These are phyloP conservation scores for Phytophthora brassicae DNA, from an alignment of 352 stramenopile genomes.

Conservation along the genomic window DNA sequence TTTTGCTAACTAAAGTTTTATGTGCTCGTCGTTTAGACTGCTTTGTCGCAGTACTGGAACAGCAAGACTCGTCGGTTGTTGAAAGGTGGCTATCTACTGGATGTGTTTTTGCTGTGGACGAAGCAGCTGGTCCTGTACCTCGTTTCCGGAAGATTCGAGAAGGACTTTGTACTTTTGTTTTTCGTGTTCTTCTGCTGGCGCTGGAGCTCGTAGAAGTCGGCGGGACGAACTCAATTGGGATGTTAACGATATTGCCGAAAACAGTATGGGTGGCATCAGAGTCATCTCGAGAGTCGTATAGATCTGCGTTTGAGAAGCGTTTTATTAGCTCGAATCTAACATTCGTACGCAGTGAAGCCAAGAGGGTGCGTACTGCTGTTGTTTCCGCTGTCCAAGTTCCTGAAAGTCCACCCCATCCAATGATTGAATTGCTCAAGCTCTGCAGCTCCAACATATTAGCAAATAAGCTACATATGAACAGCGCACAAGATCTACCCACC, in stretches of 20 bases:
- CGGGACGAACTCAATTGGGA: slow-evolving; percentile 49
- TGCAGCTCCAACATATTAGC: slow-evolving; percentile 11
- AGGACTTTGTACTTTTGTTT: slow-evolving; percentile 8
- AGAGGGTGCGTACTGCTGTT: slow-evolving; percentile 17
- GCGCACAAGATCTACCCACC: not conserved
- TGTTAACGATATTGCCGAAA: slow-evolving; percentile 34
- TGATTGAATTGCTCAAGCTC: slow-evolving; percentile 63
- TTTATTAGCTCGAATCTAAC: not conserved
- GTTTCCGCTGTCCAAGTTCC: slow-evolving; percentile 19
- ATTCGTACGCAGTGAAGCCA: not conserved
- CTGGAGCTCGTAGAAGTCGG: slow-evolving; percentile 14
- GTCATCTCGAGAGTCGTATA: slow-evolving; percentile 8
- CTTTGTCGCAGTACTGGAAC: not conserved
- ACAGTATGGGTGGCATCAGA: slow-evolving; percentile 36
- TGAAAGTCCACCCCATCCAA: slow-evolving; percentile 65
- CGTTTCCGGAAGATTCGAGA: slow-evolving; percentile 41
- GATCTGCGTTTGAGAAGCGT: not conserved
- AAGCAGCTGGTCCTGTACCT: slow-evolving; percentile 14
- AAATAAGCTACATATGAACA: not conserved
- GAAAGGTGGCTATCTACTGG: not conserved
- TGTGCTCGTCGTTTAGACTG: slow-evolving; percentile 4
- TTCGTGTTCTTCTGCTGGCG: slow-evolving; percentile 6
- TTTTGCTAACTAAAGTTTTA: not conserved
- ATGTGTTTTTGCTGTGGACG: slow-evolving; percentile 13
- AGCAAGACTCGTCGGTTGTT: not conserved